Conservation (phyloP, 164 flowering plant species). For the Chimonanthus praecox region DNA sequence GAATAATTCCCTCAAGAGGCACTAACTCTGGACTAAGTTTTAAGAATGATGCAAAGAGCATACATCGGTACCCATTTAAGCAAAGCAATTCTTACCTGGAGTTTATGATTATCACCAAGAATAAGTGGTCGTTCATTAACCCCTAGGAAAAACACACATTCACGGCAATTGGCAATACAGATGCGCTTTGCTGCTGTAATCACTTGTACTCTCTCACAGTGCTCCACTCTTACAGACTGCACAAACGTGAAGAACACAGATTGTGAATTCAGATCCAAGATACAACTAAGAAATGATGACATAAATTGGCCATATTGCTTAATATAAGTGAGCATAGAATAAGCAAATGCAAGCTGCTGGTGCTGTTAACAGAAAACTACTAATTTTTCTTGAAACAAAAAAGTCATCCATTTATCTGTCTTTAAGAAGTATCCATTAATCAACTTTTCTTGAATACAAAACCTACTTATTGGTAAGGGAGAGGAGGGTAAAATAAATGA, state of each 20-base stretch:
- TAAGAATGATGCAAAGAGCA: no score
- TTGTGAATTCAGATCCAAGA: constrained; percentile 3
- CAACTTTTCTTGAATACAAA: neutral
- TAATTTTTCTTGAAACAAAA: no score
- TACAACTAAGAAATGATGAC: neutral
- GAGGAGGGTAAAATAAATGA: neutral
- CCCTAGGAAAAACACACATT: constrained; percentile 88
- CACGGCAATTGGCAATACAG: constrained; percentile 95
- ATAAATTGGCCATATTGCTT: no score
- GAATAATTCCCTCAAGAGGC: no score
- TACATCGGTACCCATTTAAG: no score
- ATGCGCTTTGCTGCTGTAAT: constrained; percentile 80
- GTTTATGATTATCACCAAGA: constrained; percentile 92
- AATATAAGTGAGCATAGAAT: neutral
- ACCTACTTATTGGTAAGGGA: neutral
- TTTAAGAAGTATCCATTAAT: neutral
- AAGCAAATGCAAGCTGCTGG: neutral
- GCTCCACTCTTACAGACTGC: constrained; percentile 92
- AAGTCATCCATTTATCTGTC: neutral
- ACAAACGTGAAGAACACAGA: constrained; percentile 9
- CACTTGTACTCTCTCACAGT: constrained; percentile 95
- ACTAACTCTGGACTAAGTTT: no score
- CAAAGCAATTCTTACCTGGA: constrained; percentile 47
- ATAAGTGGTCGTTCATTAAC: constrained; percentile 92
- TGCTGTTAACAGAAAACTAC: neutral